Evolutionary conservation across 2,329 filamentous ascomycete genomes (phyloP).

Genomic region (Aspergillus jensenii): DNA sequence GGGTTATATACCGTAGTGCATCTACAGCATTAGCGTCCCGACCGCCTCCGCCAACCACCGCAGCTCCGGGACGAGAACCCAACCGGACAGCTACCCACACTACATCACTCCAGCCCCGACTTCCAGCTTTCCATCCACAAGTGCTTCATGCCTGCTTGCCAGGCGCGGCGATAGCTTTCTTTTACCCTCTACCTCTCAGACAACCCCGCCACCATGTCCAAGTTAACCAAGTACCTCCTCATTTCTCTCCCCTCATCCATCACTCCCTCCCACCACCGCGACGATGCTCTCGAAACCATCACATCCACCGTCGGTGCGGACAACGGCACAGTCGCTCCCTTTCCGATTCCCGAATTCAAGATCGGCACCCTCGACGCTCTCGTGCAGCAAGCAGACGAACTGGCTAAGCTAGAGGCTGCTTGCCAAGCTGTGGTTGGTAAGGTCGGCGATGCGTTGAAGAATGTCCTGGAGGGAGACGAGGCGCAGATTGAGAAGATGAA

Average conservation of each 20-base stretch:
- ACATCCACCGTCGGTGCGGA: slow-evolving; percentile 70
- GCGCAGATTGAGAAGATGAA: slow-evolving; percentile 82
- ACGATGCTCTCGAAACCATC: slow-evolving; percentile 78
- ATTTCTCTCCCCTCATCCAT: slow-evolving; percentile 88
- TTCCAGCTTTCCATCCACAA: neutral
- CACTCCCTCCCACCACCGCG: slow-evolving; percentile 74
- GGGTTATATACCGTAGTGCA: neutral
- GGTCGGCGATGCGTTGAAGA: slow-evolving; percentile 80
- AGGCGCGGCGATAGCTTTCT: slow-evolving; percentile 22
- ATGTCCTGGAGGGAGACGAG: slow-evolving; percentile 80
- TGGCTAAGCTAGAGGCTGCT: slow-evolving; percentile 78
- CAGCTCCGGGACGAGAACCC: slow-evolving; percentile 8
- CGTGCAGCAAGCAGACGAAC: slow-evolving; percentile 93
- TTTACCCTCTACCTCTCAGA: slow-evolving; percentile 2
- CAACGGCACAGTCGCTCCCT: slow-evolving; percentile 72
- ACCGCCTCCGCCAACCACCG: slow-evolving; percentile 12
- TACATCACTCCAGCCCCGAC: slow-evolving; percentile 10
- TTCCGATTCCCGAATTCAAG: slow-evolving; percentile 91
- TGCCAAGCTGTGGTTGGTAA: slow-evolving; percentile 84
- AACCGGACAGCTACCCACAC: slow-evolving; percentile 11
- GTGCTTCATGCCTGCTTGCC: slow-evolving; percentile 23
- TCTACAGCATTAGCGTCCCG: neutral
- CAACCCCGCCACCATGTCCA: slow-evolving; percentile 38
- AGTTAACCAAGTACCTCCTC: slow-evolving; percentile 70
- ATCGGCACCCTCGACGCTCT: slow-evolving; percentile 94